Evolutionary conservation across 257 asterid species (phyloP).

Genomic region (Rauvolfia tetraphylla): DNA sequence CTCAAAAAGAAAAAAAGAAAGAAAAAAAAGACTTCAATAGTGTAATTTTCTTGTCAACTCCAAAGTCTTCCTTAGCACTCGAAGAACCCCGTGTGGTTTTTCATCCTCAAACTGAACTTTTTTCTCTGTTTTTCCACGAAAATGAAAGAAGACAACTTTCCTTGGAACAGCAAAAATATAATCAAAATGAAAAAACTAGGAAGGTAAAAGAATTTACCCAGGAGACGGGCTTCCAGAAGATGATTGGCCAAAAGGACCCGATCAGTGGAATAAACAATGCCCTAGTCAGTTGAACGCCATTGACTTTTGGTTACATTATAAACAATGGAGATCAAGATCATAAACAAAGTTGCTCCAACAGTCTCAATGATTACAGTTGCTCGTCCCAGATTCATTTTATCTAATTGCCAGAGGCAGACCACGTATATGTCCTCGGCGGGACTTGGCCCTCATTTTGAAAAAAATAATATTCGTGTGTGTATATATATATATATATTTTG

Average conservation of each 20-base stretch:
- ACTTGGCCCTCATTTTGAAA: too few relatives aligned
- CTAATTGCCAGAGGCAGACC: too few relatives aligned
- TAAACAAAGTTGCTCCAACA: slow-evolving; percentile 61
- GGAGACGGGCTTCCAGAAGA: slow-evolving; percentile 60
- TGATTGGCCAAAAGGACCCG: slow-evolving; percentile 66
- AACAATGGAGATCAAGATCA: slow-evolving; percentile 48
- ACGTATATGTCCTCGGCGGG: too few relatives aligned
- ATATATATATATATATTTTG: too few relatives aligned
- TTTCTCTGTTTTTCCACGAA: too few relatives aligned
- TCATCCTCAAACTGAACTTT: too few relatives aligned
- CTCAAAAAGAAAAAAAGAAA: too few relatives aligned
- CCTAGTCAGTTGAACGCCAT: slow-evolving; percentile 42
- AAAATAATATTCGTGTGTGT: too few relatives aligned
- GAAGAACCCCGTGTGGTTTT: not conserved
- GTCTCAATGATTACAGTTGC: slow-evolving; percentile 72
- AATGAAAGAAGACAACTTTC: not conserved
- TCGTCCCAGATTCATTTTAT: slow-evolving; percentile 59
- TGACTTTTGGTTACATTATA: slow-evolving; percentile 39
- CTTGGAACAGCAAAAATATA: not conserved
- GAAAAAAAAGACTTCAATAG: not conserved
- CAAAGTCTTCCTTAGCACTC: slow-evolving; percentile 18
- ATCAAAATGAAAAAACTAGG: too few relatives aligned
- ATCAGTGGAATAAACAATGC: slow-evolving; percentile 55
- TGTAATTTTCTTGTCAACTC: slow-evolving; percentile 19
- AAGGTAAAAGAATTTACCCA: slow-evolving; percentile 33